Evolutionary conservation across 176 grass and related monocot genomes (phyloP).

Genomic region (Hordeum marinum): DNA sequence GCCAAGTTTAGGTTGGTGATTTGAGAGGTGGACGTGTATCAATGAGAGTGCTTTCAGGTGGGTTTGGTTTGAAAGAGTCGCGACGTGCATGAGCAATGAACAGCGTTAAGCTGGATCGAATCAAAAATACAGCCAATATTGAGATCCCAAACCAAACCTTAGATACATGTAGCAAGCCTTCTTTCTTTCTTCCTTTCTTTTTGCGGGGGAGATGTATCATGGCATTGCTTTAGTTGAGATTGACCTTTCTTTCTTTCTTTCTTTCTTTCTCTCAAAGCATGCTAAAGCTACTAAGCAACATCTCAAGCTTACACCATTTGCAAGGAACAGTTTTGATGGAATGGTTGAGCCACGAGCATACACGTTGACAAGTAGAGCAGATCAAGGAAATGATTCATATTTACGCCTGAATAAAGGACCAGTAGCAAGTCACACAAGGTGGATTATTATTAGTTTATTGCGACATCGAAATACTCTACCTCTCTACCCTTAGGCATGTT

Average conservation of each 20-base stretch:
- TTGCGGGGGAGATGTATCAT: background rate
- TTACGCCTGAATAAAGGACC: background rate
- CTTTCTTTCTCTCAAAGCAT: background rate
- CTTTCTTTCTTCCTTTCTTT: too few species aligned
- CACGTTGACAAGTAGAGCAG: background rate
- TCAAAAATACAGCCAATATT: too few species aligned
- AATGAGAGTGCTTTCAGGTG: background rate
- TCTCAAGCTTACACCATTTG: background rate
- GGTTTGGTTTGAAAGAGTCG: slow-evolving; percentile 12
- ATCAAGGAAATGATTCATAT: background rate
- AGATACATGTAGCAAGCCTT: too few species aligned
- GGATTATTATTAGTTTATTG: background rate
- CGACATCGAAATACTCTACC: background rate
- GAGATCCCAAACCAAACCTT: too few species aligned
- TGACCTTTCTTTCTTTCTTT: too few species aligned
- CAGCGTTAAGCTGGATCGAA: too few species aligned
- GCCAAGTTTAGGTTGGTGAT: slow-evolving; percentile 29
- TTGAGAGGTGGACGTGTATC: slow-evolving; percentile 21
- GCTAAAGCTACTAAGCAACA: background rate
- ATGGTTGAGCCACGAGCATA: background rate
- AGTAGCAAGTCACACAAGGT: background rate
- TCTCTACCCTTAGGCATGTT: slow-evolving; percentile 8
- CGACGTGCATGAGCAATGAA: slow-evolving; percentile 10
- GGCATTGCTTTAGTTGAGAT: background rate
- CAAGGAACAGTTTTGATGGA: background rate